Percentiles rank a stretch among this genome's conserved stretches.
Conservation (phyloP, 495 filamentous ascomycete genomes). For the Lasiosphaeria ovina region DNA sequence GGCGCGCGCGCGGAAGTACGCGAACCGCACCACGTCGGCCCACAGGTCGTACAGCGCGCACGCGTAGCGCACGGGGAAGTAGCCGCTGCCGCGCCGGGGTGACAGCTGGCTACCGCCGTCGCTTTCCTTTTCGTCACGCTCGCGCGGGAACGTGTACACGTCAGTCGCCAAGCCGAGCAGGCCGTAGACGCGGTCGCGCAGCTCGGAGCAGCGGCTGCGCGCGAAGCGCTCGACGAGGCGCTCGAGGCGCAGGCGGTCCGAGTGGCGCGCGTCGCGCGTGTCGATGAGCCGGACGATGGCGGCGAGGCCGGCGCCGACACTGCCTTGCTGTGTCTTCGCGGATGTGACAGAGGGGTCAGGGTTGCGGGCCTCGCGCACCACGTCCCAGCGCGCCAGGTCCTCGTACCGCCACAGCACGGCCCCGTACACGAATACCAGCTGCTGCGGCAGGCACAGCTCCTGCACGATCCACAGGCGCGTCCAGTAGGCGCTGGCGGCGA, state of each 20-base stretch:
- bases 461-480: conserved; percentile 24
- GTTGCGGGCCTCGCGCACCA: background rate
- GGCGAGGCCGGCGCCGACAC: background rate
- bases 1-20: conserved; percentile 9
- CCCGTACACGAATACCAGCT: conserved; percentile 10
- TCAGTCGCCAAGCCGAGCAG: conserved; percentile 26
- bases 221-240: conserved; percentile 20
- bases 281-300: conserved; percentile 16
- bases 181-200: conserved; percentile 21
- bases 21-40: conserved; percentile 13
- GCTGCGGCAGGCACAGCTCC: conserved; percentile 18
- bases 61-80: conserved; percentile 19
- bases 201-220: conserved; percentile 16
- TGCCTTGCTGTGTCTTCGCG: background rate
- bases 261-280: conserved; percentile 14
- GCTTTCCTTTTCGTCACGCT: background rate
- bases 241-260: conserved; percentile 17
- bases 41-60: conserved; percentile 25
- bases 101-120: background rate
- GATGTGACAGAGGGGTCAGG: background rate
- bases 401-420: conserved; percentile 12
- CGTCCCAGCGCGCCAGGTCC: conserved; percentile 8
- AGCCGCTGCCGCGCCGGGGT: conserved; percentile 6
- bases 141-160: conserved; percentile 10
- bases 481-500: conserved; percentile 18